Percentiles rank a stretch among this genome's conserved stretches.
Conservation (phyloP, 2,329 filamentous ascomycete genomes). For the Cytospora chrysosperma region DNA sequence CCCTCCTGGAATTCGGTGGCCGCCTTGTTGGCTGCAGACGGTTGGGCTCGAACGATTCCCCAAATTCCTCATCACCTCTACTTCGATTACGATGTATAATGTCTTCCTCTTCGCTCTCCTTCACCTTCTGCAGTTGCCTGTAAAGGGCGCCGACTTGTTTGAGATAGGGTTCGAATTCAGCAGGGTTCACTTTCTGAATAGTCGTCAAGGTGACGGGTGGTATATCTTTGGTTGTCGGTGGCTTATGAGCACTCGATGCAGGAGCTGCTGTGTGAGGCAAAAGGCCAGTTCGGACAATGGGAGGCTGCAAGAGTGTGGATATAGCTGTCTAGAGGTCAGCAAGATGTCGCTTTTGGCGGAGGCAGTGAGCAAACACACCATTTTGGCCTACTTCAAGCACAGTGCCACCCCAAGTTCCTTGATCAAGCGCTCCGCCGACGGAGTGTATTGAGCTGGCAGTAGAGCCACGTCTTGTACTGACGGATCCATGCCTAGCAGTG, state of each 20-base stretch:
- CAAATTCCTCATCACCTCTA: conserved; percentile 44
- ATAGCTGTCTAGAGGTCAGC: conserved; percentile 59
- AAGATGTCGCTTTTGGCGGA: background rate
- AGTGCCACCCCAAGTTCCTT: conserved; percentile 54
- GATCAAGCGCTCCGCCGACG: conserved; percentile 78
- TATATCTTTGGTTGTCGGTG: conserved; percentile 84
- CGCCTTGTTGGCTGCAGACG: conserved; percentile 47
- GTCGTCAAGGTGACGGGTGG: conserved; percentile 90
- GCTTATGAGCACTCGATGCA: conserved; percentile 69
- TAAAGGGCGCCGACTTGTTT: conserved; percentile 83
- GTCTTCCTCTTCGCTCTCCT: conserved; percentile 70
- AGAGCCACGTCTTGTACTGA: conserved; percentile 64
- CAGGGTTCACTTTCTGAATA: conserved; percentile 74
- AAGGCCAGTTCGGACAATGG: conserved; percentile 85
- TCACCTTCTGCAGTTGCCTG: conserved; percentile 82
- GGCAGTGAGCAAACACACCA: conserved; percentile 48
- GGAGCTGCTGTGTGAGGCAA: conserved; percentile 74
- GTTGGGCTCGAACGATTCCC: conserved; percentile 42
- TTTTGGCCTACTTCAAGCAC: conserved; percentile 77
- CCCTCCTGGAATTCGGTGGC: conserved; percentile 39
- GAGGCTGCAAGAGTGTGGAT: conserved; percentile 86
- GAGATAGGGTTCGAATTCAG: conserved; percentile 82
- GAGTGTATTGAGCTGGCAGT: conserved; percentile 86
- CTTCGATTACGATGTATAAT: conserved; percentile 37
- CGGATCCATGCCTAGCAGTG: conserved; percentile 34